Evolutionary conservation across 192 early-diverging fungal species (phyloP).

Genomic region (Backusella circina): DNA sequence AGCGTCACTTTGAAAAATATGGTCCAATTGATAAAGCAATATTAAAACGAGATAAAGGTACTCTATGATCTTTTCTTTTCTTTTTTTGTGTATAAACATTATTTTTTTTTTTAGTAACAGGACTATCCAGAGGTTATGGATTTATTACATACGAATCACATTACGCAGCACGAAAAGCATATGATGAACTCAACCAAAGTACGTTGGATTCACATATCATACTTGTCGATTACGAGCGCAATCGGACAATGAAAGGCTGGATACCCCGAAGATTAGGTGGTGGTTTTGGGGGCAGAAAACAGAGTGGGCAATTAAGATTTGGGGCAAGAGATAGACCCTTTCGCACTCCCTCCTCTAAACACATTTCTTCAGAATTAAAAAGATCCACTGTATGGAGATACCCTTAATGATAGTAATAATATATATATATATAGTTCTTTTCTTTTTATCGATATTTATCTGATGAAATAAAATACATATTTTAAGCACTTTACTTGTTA

Average conservation of each 20-base stretch:
- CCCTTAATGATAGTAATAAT: conserved; percentile 1
- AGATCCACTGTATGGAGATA: conserved; percentile 9
- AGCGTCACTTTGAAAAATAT: conserved; percentile 24
- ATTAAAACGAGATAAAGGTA: conserved; percentile 32
- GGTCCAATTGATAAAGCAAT: conserved; percentile 14
- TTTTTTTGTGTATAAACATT: too few relatives aligned
- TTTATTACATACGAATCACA: conserved; percentile 31
- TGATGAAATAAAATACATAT: too few relatives aligned
- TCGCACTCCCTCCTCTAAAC: conserved; percentile 4
- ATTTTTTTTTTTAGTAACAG: conserved; percentile 39
- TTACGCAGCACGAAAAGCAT: conserved; percentile 30
- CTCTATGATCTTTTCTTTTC: too few relatives aligned
- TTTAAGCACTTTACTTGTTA: too few relatives aligned
- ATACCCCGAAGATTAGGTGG: conserved; percentile 39
- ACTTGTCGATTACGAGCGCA: conserved; percentile 38
- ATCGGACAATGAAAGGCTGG: conserved; percentile 37
- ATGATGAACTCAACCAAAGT: conserved; percentile 16
- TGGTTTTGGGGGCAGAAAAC: conserved; percentile 41
- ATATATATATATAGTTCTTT: too few relatives aligned
- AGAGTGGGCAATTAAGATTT: conserved; percentile 40
- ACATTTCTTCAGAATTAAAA: not conserved
- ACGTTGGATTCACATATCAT: conserved; percentile 31
- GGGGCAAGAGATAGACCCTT: conserved; percentile 39
- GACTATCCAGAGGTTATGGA: conserved; percentile 35
- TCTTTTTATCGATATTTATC: too few relatives aligned